Percentiles rank a stretch among this genome's conserved stretches.
Evolutionary conservation across 306 rosid genomes (phyloP).

Genomic region (Vicia villosa): DNA sequence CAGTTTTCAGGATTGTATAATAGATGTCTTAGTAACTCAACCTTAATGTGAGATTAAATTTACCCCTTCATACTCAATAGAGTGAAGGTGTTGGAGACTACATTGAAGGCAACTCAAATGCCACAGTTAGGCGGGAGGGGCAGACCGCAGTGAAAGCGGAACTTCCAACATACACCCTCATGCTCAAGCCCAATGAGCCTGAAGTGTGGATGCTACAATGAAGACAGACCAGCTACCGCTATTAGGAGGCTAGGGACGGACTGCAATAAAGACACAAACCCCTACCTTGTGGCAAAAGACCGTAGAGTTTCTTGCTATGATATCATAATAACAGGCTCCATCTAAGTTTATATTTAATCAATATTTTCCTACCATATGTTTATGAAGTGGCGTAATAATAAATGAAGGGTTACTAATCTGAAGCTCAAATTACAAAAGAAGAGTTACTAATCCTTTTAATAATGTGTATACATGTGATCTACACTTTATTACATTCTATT

Average conservation of each 20-base stretch:
- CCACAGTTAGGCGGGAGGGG: too few relatives aligned
- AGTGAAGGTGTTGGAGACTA: too few relatives aligned
- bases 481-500: neutral
- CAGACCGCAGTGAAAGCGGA: too few relatives aligned
- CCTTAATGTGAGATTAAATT: too few relatives aligned
- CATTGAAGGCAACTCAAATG: too few relatives aligned
- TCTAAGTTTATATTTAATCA: conserved; percentile 5
- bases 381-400: conserved; percentile 23
- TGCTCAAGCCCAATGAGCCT: too few relatives aligned
- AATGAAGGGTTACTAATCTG: neutral
- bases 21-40: neutral
- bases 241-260: too few relatives aligned
- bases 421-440: neutral
- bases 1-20: neutral
- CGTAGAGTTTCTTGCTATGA: neutral
- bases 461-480: neutral
- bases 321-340: conserved; percentile 11
- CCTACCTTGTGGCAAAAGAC: neutral
- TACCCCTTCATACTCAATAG: too few relatives aligned
- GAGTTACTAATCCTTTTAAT: conserved; percentile 13
- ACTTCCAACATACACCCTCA: too few relatives aligned
- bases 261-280: neutral
- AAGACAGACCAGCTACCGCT: too few relatives aligned
- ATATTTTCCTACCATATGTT: neutral
- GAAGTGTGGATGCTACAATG: too few relatives aligned